These are phyloP conservation scores for Acer saccharum DNA, from an alignment of 345 rosid genomes.

Conservation along the genomic window DNA sequence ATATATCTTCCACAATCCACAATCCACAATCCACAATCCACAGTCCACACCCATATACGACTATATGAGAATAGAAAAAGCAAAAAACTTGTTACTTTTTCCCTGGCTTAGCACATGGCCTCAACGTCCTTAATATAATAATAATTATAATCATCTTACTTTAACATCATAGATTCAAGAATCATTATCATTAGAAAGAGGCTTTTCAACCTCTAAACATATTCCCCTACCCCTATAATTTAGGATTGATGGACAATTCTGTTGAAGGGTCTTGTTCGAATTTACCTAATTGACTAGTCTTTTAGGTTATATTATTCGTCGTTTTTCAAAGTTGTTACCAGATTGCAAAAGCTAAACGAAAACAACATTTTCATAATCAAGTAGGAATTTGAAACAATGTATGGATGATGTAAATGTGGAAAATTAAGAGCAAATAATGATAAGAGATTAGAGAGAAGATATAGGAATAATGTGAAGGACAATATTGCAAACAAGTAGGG, in stretches of 20 bases:
- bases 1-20: constrained; percentile 23
- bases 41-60: not conserved
- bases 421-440: not conserved
- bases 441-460: not conserved
- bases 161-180: constrained; percentile 5
- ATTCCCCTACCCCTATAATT: not conserved
- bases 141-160: constrained; percentile 3
- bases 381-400: not conserved
- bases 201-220: constrained; percentile 1
- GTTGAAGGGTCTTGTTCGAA: not conserved
- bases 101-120: constrained; percentile 58
- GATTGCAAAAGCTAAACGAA: too few relatives aligned
- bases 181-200: not conserved
- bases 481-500: constrained; percentile 40
- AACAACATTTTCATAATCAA: not conserved
- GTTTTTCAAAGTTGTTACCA: too few relatives aligned
- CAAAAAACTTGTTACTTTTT: constrained; percentile 27
- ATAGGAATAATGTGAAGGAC: not conserved
- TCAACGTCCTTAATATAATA: constrained; percentile 32
- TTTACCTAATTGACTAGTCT: not conserved
- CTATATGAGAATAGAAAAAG: constrained; percentile 31
- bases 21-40: not conserved
- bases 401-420: not conserved
- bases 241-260: not conserved
- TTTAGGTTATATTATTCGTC: too few relatives aligned